These are phyloP conservation scores for Pelargonium cotyledonis DNA, from an alignment of 441 rosid species.

Conservation along the genomic window DNA sequence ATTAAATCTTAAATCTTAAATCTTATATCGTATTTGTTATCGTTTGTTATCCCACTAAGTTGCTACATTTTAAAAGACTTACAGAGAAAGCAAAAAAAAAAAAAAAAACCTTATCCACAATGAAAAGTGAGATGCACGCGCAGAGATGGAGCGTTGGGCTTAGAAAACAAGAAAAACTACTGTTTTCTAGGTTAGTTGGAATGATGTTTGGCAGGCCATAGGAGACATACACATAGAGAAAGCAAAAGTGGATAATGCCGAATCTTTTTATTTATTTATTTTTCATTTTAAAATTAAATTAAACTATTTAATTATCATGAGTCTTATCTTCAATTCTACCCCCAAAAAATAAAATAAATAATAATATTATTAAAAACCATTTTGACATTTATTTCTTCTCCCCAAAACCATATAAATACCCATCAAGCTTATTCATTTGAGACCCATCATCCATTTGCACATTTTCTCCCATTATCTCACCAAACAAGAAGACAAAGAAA, in stretches of 20 bases:
- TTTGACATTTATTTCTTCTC: background rate
- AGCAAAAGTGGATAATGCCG: conserved; percentile 9
- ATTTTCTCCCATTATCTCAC: background rate
- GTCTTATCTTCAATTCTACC: background rate
- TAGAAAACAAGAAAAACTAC: background rate
- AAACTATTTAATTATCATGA: background rate
- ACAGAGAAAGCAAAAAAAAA: too few species aligned
- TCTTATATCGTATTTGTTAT: too few species aligned
- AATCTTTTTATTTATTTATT: conserved; percentile 3
- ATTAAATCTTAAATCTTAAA: too few species aligned
- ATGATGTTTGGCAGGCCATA: background rate
- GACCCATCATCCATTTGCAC: background rate
- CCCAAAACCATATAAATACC: background rate
- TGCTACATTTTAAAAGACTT: too few species aligned
- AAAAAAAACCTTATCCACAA: background rate
- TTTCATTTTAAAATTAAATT: background rate
- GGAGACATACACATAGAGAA: background rate
- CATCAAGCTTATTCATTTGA: background rate
- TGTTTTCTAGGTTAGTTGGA: conserved; percentile 3
- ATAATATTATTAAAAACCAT: background rate
- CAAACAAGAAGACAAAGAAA: background rate
- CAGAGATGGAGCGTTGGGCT: background rate
- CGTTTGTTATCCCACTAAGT: too few species aligned
- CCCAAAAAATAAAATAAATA: background rate
- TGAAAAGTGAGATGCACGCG: background rate